phyloP scores from a whole-genome alignment of 352 stramenopile species.

The Phytophthora idaei region DNA sequence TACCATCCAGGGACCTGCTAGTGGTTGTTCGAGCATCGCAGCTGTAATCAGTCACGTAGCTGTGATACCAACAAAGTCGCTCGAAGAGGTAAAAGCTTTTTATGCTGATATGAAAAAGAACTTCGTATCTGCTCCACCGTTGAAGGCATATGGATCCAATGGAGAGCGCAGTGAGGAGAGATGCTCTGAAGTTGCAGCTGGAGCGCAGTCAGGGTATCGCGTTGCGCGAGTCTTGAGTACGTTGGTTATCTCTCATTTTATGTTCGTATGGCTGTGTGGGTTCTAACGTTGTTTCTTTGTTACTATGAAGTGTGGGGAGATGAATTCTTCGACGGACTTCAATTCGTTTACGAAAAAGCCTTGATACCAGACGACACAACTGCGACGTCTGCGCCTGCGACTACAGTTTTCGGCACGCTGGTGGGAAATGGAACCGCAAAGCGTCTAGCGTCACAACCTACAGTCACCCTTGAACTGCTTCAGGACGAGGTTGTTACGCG shows the following conservation, averaged over 20 bases:
- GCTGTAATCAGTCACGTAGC: constrained; percentile 54
- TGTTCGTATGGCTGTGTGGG: neutral
- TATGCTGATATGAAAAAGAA: constrained; percentile 44
- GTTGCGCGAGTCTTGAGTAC: constrained; percentile 60
- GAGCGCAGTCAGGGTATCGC: constrained; percentile 52
- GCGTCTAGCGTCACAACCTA: constrained; percentile 33
- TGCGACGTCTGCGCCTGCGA: neutral
- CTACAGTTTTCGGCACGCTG: constrained; percentile 36
- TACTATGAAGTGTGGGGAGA: constrained; percentile 66
- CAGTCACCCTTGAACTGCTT: constrained; percentile 44
- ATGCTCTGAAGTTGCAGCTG: constrained; percentile 41
- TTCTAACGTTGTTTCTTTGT: constrained; percentile 16
- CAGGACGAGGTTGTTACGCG: constrained; percentile 53
- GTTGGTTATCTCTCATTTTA: constrained; percentile 15
- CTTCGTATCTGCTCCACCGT: constrained; percentile 53
- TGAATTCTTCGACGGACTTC: constrained; percentile 72
- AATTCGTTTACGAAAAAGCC: constrained; percentile 59
- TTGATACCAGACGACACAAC: neutral
- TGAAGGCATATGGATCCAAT: constrained; percentile 45
- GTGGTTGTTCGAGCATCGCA: constrained; percentile 7
- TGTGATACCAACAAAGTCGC: constrained; percentile 32
- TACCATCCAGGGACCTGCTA: constrained; percentile 30
- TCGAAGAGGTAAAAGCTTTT: constrained; percentile 32
- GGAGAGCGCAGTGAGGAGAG: constrained; percentile 33
- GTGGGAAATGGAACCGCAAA: constrained; percentile 58